These are phyloP conservation scores for Arthroderma uncinatum DNA, from an alignment of 2,329 filamentous ascomycete species.

Conservation along the genomic window DNA sequence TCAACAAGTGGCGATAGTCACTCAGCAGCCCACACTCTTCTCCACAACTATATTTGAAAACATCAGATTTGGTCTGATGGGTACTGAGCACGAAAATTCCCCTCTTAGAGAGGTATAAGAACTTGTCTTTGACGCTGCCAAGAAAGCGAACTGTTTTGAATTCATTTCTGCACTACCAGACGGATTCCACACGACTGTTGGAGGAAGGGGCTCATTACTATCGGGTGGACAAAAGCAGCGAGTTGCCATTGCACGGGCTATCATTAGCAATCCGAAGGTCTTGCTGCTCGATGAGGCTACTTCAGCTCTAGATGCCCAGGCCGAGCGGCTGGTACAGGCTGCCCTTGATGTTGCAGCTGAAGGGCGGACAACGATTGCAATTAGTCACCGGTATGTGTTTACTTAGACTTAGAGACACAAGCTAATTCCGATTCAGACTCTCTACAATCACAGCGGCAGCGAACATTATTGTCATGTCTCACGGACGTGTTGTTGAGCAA, in stretches of 20 bases:
- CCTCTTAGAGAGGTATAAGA: conserved; percentile 11
- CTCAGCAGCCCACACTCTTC: conserved; percentile 18
- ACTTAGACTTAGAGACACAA: not conserved
- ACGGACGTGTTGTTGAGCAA: conserved; percentile 29
- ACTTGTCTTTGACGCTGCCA: conserved; percentile 12
- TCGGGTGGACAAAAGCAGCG: conserved; percentile 96
- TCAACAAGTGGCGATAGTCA: conserved; percentile 16
- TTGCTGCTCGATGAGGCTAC: conserved; percentile 78
- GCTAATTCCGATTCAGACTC: conserved; percentile 28
- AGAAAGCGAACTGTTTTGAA: conserved; percentile 54
- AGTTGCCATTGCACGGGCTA: conserved; percentile 77
- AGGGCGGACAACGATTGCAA: conserved; percentile 28
- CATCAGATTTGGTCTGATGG: conserved; percentile 13
- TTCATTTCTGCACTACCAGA: conserved; percentile 65
- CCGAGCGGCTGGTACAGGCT: conserved; percentile 71
- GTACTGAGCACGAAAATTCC: conserved; percentile 12
- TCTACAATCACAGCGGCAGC: conserved; percentile 20
- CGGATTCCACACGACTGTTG: conserved; percentile 74
- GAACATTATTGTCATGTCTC: conserved; percentile 29
- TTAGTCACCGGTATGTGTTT: conserved; percentile 25
- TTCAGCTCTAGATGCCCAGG: conserved; percentile 69
- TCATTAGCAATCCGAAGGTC: conserved; percentile 69
- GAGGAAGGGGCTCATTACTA: conserved; percentile 77
- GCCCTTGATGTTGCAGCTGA: conserved; percentile 62
- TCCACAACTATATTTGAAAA: conserved; percentile 15